Evolutionary conservation across 192 early-diverging fungal species (phyloP), one percentile per base, ranked within the genome.

Genomic region (Backusella mclennaniae): DNA sequence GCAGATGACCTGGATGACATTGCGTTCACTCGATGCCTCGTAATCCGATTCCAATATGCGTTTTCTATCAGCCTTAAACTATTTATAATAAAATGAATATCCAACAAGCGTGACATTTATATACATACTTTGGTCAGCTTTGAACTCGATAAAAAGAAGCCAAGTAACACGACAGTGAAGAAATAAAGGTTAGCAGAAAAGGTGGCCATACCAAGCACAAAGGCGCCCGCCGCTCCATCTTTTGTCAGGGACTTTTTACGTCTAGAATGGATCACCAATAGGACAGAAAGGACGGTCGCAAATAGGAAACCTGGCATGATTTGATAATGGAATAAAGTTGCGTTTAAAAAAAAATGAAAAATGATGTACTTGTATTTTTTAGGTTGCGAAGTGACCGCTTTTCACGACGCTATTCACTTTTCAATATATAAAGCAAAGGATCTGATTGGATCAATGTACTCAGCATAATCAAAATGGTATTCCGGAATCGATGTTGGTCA

Each of bases 101-200:
- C 23, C n/a, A 63, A 26, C 2, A 14, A 11, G 26, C 8, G 6
- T 21, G 29, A 38, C 67, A 29, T 12, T 26, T 41, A n/a, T 76
- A 5, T 26, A 19, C 59, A 33, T 84, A 86, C 89, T 84, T 90
- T 90, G 29, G 89, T 90, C 66, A 90, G 67, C 66, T 71, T 74
- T 41, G 87, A 87, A 59, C 91, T 87, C 1, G 92, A 86, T 3
- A 94, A 78, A 76, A 91, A 97, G 75, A 97, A 97, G 1, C 82
- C 83, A 29, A 97, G 71, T 21, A 96, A 85, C 9, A 92, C 86
- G 6, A 86, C 80, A 7, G 91, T 85, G 77, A 94, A 94, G 38
- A 93, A 77, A 23, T 82, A 73, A 59, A 87, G 87, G 35, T 88
- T 84, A 69, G 93, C 90, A 33, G 86, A 87, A 66, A 95, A 93